phyloP scores from a whole-genome alignment of 2,329 filamentous ascomycete genomes.

The Ceratocystis albifundus region DNA sequence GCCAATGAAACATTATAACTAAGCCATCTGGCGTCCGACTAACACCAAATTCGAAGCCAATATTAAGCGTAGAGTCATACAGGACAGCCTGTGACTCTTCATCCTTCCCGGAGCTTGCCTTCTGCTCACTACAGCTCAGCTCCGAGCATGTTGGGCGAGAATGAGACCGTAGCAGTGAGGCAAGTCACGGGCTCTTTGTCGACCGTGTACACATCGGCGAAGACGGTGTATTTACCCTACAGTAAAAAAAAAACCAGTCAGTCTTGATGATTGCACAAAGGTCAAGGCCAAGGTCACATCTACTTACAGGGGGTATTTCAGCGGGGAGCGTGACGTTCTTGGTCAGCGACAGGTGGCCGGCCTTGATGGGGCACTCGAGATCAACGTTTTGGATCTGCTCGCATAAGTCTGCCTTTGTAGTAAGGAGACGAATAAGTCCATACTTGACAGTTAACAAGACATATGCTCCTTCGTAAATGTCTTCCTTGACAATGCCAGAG shows the following conservation, averaged over 20 bases:
- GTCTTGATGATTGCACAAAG: background rate
- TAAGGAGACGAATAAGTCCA: constrained; percentile 80
- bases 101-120: background rate
- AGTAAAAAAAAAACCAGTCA: background rate
- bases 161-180: constrained; percentile 61
- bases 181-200: constrained; percentile 73
- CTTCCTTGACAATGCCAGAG: constrained; percentile 58
- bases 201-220: constrained; percentile 69
- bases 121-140: constrained; percentile 33
- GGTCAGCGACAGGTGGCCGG: constrained; percentile 58
- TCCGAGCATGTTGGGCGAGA: constrained; percentile 37
- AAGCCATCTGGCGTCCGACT: background rate
- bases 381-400: constrained; percentile 82
- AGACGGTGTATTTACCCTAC: constrained; percentile 80
- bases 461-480: constrained; percentile 66
- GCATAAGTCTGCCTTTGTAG: constrained; percentile 71
- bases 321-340: constrained; percentile 78
- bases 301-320: constrained; percentile 76
- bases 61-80: background rate
- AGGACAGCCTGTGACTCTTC: background rate
- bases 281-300: background rate
- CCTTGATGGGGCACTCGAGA: constrained; percentile 74
- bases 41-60: background rate
- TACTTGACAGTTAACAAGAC: constrained; percentile 83
- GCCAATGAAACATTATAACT: background rate